These are phyloP conservation scores for Hyphochytrium catenoides DNA, from an alignment of 352 stramenopile species.

Conservation along the genomic window DNA sequence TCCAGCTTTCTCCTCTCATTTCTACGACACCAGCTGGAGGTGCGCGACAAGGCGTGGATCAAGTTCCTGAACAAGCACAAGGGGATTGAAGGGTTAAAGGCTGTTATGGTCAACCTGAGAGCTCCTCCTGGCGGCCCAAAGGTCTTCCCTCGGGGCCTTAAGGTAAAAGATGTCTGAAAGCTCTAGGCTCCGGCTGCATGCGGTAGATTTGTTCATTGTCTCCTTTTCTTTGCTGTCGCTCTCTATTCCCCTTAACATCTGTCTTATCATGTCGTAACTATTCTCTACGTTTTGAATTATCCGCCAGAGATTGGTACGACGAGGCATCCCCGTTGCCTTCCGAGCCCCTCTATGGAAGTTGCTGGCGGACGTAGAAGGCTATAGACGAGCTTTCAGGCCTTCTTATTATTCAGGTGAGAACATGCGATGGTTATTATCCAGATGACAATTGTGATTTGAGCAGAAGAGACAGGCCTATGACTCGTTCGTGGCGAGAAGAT, in stretches of 20 bases:
- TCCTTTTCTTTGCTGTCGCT: neutral
- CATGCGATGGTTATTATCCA: constrained; percentile 1
- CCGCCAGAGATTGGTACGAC: constrained; percentile 16
- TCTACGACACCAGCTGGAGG: no score
- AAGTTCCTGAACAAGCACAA: constrained; percentile 17
- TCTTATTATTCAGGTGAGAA: constrained; percentile 14
- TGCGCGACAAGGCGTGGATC: constrained; percentile 17
- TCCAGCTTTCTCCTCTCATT: no score
- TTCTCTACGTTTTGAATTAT: no score
- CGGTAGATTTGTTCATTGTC: neutral
- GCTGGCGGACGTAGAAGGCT: constrained; percentile 14
- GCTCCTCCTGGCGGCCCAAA: neutral
- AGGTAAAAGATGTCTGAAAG: neutral
- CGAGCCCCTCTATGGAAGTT: constrained; percentile 18
- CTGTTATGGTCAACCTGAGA: neutral
- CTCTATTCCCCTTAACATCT: neutral
- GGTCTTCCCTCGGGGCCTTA: neutral
- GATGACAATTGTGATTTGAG: neutral
- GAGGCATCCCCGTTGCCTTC: constrained; percentile 17
- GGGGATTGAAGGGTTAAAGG: constrained; percentile 16
- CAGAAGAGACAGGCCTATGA: no score
- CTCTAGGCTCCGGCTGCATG: neutral
- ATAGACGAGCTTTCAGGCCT: constrained; percentile 10
- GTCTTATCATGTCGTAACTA: no score
- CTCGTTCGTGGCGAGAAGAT: no score